These are phyloP conservation scores for Geosmithia putterillii DNA, from an alignment of 2,329 filamentous ascomycete species.

Conservation along the genomic window DNA sequence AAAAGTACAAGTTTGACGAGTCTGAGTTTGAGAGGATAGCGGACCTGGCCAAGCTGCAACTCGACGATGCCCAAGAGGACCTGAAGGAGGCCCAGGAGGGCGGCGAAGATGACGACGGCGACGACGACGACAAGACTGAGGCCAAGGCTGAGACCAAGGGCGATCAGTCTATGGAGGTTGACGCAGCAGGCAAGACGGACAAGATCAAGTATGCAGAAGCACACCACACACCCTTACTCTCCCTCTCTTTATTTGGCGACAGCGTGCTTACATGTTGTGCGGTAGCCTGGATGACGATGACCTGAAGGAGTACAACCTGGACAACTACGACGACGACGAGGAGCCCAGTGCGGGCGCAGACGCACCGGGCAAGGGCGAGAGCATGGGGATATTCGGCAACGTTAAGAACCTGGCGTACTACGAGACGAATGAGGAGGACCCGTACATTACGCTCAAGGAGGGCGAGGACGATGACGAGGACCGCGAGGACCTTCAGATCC, in stretches of 20 bases:
- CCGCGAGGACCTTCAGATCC: slow-evolving; percentile 82
- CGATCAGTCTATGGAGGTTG: slow-evolving; percentile 24
- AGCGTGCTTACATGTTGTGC: background rate
- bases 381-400: slow-evolving; percentile 90
- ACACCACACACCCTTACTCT: background rate
- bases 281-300: slow-evolving; percentile 62
- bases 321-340: slow-evolving; percentile 85
- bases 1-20: slow-evolving; percentile 65
- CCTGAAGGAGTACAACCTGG: slow-evolving; percentile 89
- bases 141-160: slow-evolving; percentile 2
- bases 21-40: slow-evolving; percentile 66
- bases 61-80: slow-evolving; percentile 86
- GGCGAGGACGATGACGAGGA: slow-evolving; percentile 68
- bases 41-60: slow-evolving; percentile 61
- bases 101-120: slow-evolving; percentile 12
- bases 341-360: too few relatives aligned
- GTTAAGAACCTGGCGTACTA: slow-evolving; percentile 90
- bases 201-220: slow-evolving; percentile 22
- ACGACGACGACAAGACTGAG: slow-evolving; percentile 8
- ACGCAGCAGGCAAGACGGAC: slow-evolving; percentile 12
- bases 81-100: slow-evolving; percentile 55
- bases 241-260: background rate
- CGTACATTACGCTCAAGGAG: slow-evolving; percentile 79
- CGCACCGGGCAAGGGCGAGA: slow-evolving; percentile 40
- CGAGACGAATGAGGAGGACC: slow-evolving; percentile 86